Evolutionary conservation across 1,139 yeast genomes (phyloP), one percentile per base, ranked within the genome.

Genomic region (Debaryomyces nepalensis): DNA sequence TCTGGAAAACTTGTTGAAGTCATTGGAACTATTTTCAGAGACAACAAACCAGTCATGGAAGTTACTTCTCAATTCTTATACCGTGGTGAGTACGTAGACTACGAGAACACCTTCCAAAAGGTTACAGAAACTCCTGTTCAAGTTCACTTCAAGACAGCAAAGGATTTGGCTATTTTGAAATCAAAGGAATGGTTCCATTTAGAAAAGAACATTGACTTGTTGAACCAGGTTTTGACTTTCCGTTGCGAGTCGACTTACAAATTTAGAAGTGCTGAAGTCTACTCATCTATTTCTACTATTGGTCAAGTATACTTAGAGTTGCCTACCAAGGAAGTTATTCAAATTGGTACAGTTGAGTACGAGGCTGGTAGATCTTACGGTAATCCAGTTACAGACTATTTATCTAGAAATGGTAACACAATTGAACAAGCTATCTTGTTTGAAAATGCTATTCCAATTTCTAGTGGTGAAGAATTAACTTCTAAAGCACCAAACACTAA

Each of bases 141-240:
- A 71, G 76, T 93, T 48, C 66, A 78, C 32, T 75, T 93, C 61
- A 76, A 77, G 49, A 69, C 91, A 40, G 76, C 89, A 40, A 91
- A 89, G 75, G 99, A 93, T 59, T 85, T 91, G 56, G 97, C 99
- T 44, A 89, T 93, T 45, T 79, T 93, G 66, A 82, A 82, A 60
- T 89, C 98, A 18, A 93, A 95, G 77, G 98, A 93, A 70, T 93
- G 99, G 99, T 91, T 95, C 82, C 91, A 88, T 62, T 75, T 86
- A 59, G 87, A 85, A 54, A 68, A 77, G 47, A 82, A 81, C 37
- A 68, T 82, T 51, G 93, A 88, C 51, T 76, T 93, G 58, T 75
- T 88, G 55, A 81, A 84, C 61, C 82, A 90, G 72, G 82, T 85
- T 39, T 78, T 93, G 64, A 88, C 91, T 35, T 93, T 93, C 80